Conservation (phyloP, 139 green algal genomes). For the Closterium sp. region DNA sequence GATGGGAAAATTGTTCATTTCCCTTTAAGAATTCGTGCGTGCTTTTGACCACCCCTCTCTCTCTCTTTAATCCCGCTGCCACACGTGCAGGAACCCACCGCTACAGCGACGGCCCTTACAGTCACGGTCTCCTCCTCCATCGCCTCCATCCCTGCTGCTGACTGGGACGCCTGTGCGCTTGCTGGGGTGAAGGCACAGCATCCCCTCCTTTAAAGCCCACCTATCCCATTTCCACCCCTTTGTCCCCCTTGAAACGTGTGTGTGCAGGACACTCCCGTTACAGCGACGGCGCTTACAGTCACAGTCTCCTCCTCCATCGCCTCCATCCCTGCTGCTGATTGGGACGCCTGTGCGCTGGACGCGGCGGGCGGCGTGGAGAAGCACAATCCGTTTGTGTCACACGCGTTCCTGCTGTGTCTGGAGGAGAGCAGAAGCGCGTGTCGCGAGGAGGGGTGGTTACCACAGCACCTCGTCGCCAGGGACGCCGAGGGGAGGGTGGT, state of each 20-base stretch:
- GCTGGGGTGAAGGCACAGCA: no score
- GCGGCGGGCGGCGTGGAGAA: constrained; percentile 12
- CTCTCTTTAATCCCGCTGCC: no score
- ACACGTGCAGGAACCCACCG: neutral
- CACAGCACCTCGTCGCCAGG: constrained; percentile 20
- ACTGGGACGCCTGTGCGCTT: no score
- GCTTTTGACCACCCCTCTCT: no score
- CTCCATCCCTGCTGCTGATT: constrained; percentile 22
- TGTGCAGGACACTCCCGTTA: neutral
- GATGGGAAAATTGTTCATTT: no score
- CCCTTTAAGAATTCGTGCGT: no score
- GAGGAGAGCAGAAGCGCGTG: constrained; percentile 32
- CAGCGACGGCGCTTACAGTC: constrained; percentile 4
- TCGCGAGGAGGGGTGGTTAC: constrained; percentile 29
- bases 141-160: no score
- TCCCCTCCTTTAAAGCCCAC: no score
- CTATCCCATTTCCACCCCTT: no score
- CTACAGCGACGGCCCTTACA: constrained; percentile 3
- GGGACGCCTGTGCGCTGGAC: constrained; percentile 35
- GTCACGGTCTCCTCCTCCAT: constrained; percentile 12
- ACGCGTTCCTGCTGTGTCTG: constrained; percentile 41
- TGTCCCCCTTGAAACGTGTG: no score
- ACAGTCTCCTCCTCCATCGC: constrained; percentile 15
- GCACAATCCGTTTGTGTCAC: constrained; percentile 35
- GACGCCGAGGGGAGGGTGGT: neutral